These are phyloP conservation scores for Notholithocarpus densiflorus DNA, from an alignment of 306 rosid species.

Conservation along the genomic window DNA sequence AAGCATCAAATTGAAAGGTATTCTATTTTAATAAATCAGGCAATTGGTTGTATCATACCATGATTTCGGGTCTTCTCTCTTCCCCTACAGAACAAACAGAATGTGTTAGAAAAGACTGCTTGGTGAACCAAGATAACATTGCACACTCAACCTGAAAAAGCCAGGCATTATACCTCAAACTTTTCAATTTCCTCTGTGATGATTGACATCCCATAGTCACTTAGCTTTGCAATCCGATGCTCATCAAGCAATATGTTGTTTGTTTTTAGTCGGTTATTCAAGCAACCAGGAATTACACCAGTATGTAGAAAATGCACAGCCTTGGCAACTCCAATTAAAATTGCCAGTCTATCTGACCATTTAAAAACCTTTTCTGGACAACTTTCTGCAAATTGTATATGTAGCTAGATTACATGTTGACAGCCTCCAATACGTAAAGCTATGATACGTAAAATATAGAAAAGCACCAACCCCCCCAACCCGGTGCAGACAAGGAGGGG, in stretches of 20 bases:
- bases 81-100: constrained; percentile 44
- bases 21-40: background rate
- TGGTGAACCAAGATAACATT: background rate
- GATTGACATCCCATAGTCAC: constrained; percentile 80
- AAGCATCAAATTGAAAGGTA: background rate
- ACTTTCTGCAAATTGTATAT: constrained; percentile 41
- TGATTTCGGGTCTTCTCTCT: constrained; percentile 52
- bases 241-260: constrained; percentile 75
- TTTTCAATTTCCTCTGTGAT: constrained; percentile 57
- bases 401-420: constrained; percentile 19
- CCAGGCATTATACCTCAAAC: constrained; percentile 45
- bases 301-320: constrained; percentile 84
- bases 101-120: constrained; percentile 26
- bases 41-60: constrained; percentile 39
- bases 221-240: constrained; percentile 68
- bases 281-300: constrained; percentile 75
- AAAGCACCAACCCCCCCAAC: background rate
- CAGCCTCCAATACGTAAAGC: constrained; percentile 6
- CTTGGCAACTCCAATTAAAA: constrained; percentile 82
- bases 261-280: constrained; percentile 60
- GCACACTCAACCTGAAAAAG: constrained; percentile 5
- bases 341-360: constrained; percentile 83
- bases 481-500: background rate
- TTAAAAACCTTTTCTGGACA: constrained; percentile 54
- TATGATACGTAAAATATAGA: background rate